Conservation (phyloP, 1,284 basidiomycete species). For the Moesziomyces globuligerus region DNA sequence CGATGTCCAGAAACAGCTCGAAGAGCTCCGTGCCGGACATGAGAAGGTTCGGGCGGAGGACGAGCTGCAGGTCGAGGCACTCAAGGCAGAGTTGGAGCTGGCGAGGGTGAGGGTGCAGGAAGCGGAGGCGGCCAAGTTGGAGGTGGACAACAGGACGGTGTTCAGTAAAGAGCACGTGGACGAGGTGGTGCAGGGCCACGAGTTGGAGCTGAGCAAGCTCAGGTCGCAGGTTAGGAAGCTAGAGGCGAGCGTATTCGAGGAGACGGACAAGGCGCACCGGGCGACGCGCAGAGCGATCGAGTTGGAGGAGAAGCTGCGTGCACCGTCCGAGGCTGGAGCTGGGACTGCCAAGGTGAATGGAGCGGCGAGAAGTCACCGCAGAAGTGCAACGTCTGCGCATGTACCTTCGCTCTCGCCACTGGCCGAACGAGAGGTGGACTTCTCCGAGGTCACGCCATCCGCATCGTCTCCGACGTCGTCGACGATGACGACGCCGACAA, state of each 20-base stretch:
- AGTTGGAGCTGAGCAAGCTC: slow-evolving; percentile 47
- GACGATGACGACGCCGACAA: slow-evolving; percentile 2
- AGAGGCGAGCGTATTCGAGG: slow-evolving; percentile 54
- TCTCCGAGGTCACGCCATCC: slow-evolving; percentile 2
- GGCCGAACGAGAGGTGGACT: slow-evolving; percentile 29
- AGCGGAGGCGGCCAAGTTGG: slow-evolving; percentile 4
- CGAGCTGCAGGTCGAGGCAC: slow-evolving; percentile 19
- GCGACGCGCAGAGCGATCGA: slow-evolving; percentile 42
- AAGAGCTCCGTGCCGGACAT: slow-evolving; percentile 5
- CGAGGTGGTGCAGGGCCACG: slow-evolving; percentile 42
- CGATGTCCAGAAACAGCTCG: not conserved
- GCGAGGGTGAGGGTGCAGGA: slow-evolving; percentile 11
- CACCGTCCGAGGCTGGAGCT: not conserved
- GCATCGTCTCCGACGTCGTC: not conserved
- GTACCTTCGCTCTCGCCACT: slow-evolving; percentile 39
- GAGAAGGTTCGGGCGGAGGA: not conserved
- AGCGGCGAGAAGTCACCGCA: slow-evolving; percentile 13
- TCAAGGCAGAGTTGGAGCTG: slow-evolving; percentile 30
- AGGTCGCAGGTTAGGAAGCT: slow-evolving; percentile 53
- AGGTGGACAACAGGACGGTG: slow-evolving; percentile 36
- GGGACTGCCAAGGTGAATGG: not conserved
- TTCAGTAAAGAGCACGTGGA: slow-evolving; percentile 49
- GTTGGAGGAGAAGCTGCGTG: slow-evolving; percentile 40
- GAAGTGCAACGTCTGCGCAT: slow-evolving; percentile 35
- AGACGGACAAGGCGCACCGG: slow-evolving; percentile 49